These are phyloP conservation scores for Solidago caesia DNA, from an alignment of 129 eudicot species.

Conservation along the genomic window DNA sequence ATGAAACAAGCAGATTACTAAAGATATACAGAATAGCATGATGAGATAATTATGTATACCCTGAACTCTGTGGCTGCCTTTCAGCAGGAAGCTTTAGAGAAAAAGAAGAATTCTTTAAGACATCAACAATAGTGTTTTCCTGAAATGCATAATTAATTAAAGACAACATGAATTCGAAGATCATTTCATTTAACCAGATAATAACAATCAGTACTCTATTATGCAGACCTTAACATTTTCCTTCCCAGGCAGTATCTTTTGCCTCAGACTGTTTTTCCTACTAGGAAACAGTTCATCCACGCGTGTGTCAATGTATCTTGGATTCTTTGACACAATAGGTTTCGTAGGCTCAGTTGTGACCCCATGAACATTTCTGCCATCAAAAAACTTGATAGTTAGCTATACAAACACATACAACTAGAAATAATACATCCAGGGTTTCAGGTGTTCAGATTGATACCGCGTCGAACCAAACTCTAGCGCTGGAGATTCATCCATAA, in stretches of 20 bases:
- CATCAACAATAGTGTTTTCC: slow-evolving; percentile 41
- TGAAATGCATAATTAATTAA: slow-evolving; percentile 22
- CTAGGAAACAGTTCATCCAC: slow-evolving; percentile 75
- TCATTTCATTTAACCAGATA: neutral
- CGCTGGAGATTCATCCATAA: slow-evolving; percentile 51
- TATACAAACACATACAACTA: neutral
- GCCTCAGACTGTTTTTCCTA: slow-evolving; percentile 61
- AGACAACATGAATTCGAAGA: neutral
- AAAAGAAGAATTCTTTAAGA: slow-evolving; percentile 37
- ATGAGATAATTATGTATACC: slow-evolving; percentile 37
- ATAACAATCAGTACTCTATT: neutral
- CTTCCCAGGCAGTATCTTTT: slow-evolving; percentile 49
- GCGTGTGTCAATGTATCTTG: slow-evolving; percentile 72
- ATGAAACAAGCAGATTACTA: slow-evolving; percentile 16
- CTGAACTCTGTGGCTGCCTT: slow-evolving; percentile 31
- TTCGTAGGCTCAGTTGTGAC: slow-evolving; percentile 38
- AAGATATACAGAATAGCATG: neutral
- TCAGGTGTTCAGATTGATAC: slow-evolving; percentile 28
- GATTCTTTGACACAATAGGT: slow-evolving; percentile 49
- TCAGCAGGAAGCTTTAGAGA: slow-evolving; percentile 38
- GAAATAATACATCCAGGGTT: slow-evolving; percentile 3
- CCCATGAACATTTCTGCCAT: slow-evolving; percentile 43
- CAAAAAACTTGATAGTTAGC: slow-evolving; percentile 13
- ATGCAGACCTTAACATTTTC: slow-evolving; percentile 61
- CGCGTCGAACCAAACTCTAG: slow-evolving; percentile 28